Base-by-base conservation (phyloP, 305 asterid species). In the Petunia hybrid region DNA sequence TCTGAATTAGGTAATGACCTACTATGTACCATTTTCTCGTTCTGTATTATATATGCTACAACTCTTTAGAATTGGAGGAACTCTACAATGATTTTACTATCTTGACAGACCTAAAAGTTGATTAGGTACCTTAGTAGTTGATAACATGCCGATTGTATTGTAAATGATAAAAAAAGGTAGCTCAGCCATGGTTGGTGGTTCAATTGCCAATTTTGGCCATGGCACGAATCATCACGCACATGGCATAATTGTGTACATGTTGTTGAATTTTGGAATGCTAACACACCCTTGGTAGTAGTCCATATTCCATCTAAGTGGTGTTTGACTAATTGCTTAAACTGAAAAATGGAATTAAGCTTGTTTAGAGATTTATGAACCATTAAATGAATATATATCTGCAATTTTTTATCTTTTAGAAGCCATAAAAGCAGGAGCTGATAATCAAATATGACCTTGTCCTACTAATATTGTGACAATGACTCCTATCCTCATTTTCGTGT, bases 1-100 rank as follows among this genome's bases (percentile, higher is more conserved):
- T 60, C 87, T 16, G 82, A 67, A 80, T 42, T 48, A 57, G 80
- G 86, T 80, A 51, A 80, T 2, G 3, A 5, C 8, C 31, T 22
- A 22, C 31, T 22, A 22, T 22, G 31, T 22, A 10, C 7, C 14
- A 46, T 63, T 64, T 59, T 35, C 35, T 59, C 22, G 64, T 59
- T 22, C 31, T 22, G 31, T 22, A 22, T 22, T 22, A 71, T 9
- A 38, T 5, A 16, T 35, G 22, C 14, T 59, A 12, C 64, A 7
- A 31, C 38, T 43, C 48, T 8, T 45, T 2, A 46, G 2, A 46
- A 51, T 51, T 51, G 14, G 10, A 9, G 71, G 46, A 9, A 76
- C 16, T 57, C 46, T 76, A 0, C 64, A 53, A 8, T 2, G 38
- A 38, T 1, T 76, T 2, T 43, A 43, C 56, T 68, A 3, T 6